Conservation (phyloP, 2,329 filamentous ascomycete genomes). For the Penicillium sp. region DNA sequence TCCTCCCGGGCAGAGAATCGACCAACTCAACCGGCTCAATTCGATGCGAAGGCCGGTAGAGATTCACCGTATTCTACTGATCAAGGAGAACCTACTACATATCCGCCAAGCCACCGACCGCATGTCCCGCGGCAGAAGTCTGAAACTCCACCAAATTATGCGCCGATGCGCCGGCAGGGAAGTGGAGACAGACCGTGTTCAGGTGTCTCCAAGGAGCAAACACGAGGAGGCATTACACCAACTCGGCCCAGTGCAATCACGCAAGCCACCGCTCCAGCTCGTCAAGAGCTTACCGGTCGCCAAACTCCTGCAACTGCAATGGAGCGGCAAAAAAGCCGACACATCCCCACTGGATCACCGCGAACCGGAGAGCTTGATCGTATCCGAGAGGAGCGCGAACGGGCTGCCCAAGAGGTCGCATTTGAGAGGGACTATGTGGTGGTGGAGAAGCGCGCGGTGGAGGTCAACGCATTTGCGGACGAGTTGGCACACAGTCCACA, state of each 20-base stretch:
- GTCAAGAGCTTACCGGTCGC: constrained; percentile 38
- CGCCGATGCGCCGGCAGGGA: constrained; percentile 32
- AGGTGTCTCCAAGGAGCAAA: constrained; percentile 23
- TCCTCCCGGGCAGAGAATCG: constrained; percentile 19
- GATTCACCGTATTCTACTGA: constrained; percentile 24
- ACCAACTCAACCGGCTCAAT: constrained; percentile 12
- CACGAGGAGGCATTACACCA: constrained; percentile 26
- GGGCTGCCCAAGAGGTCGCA: constrained; percentile 79
- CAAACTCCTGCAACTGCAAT: constrained; percentile 43
- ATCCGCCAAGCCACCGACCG: constrained; percentile 38
- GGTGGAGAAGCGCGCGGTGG: constrained; percentile 90
- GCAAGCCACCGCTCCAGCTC: constrained; percentile 41
- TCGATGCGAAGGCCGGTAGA: constrained; percentile 19
- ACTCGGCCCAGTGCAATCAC: constrained; percentile 36
- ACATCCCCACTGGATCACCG: constrained; percentile 47
- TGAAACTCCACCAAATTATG: constrained; percentile 28
- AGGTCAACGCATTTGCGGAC: constrained; percentile 95
- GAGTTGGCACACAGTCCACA: constrained; percentile 83
- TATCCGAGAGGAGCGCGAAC: constrained; percentile 52
- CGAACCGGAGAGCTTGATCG: constrained; percentile 40
- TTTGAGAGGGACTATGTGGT: constrained; percentile 94
- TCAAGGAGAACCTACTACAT: constrained; percentile 22
- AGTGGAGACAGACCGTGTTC: constrained; percentile 35
- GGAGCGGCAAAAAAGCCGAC: constrained; percentile 62
- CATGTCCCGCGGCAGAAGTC: constrained; percentile 29